Percentiles rank a stretch among this genome's conserved stretches.
phyloP scores from a whole-genome alignment of 2,329 filamentous ascomycete species.

The Ascochyta rabiei region DNA sequence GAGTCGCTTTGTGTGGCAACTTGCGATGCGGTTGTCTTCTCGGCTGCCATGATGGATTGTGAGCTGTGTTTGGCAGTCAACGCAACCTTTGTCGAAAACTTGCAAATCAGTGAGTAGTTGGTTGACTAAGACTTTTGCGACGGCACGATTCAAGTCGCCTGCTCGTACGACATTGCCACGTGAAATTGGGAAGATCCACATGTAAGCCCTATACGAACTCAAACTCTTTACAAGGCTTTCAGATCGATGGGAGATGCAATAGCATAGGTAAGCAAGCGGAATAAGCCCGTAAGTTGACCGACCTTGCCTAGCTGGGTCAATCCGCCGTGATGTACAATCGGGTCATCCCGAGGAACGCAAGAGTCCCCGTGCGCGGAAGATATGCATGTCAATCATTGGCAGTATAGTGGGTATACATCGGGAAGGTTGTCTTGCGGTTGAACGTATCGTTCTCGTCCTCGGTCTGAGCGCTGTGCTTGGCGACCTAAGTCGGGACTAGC shows the following conservation, averaged over 20 bases:
- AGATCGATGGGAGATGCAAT: neutral
- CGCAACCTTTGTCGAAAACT: neutral
- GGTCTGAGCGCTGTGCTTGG: neutral
- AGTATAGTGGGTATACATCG: neutral
- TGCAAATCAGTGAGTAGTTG: neutral
- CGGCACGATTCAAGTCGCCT: neutral
- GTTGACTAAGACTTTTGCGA: neutral
- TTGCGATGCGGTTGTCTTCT: neutral
- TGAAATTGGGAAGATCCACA: neutral
- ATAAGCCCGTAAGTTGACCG: neutral
- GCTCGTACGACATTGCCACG: neutral
- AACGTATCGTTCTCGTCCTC: neutral
- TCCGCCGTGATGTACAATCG: constrained; percentile 1
- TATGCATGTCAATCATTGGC: neutral
- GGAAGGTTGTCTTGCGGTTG: neutral
- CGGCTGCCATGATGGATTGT: neutral
- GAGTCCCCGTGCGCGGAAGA: neutral
- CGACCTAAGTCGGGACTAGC: neutral
- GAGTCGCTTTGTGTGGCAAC: neutral
- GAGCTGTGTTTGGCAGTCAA: neutral
- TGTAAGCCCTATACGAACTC: neutral
- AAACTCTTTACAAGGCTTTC: constrained; percentile 3
- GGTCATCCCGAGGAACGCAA: neutral
- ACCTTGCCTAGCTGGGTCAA: neutral
- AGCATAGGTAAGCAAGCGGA: constrained; percentile 7